Conservation (phyloP, 208 protist genomes). For the Herpetomonas muscarum region DNA sequence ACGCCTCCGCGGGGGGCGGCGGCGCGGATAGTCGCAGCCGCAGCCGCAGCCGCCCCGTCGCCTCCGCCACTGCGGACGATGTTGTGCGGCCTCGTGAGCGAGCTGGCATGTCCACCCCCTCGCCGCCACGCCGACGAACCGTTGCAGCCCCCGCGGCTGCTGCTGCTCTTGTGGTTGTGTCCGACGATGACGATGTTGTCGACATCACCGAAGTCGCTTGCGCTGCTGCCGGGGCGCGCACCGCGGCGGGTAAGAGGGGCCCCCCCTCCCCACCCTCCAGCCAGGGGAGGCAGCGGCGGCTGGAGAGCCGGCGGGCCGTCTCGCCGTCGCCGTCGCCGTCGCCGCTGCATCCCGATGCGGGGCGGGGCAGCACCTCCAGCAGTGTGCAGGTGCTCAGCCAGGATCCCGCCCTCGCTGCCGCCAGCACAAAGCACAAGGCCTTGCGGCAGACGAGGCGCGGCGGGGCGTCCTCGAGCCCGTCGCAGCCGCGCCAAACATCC, state of each 20-base stretch:
- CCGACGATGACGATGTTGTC: background rate
- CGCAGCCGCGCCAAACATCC: background rate
- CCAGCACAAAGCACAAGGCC: no score
- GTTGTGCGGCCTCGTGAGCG: no score
- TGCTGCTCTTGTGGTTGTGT: background rate
- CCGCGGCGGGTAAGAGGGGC: background rate
- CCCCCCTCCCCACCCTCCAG: no score
- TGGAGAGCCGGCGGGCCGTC: background rate
- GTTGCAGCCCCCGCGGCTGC: no score
- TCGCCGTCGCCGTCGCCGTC: background rate
- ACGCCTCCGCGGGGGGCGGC: no score
- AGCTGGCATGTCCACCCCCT: no score
- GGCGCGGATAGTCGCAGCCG: no score
- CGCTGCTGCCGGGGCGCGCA: background rate
- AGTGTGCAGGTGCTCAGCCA: constrained; percentile 7
- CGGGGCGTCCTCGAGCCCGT: background rate
- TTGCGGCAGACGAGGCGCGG: no score
- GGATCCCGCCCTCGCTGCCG: background rate
- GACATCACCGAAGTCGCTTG: background rate
- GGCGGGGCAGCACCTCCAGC: background rate
- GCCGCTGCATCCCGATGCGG: background rate
- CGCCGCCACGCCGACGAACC: no score
- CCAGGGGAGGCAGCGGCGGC: background rate
- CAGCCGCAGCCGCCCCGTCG: no score
- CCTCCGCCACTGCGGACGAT: no score